Percentiles rank a stretch among this genome's conserved stretches.
phyloP scores from a whole-genome alignment of 2,329 filamentous ascomycete genomes.

The Teratosphaeria zuluensis region DNA sequence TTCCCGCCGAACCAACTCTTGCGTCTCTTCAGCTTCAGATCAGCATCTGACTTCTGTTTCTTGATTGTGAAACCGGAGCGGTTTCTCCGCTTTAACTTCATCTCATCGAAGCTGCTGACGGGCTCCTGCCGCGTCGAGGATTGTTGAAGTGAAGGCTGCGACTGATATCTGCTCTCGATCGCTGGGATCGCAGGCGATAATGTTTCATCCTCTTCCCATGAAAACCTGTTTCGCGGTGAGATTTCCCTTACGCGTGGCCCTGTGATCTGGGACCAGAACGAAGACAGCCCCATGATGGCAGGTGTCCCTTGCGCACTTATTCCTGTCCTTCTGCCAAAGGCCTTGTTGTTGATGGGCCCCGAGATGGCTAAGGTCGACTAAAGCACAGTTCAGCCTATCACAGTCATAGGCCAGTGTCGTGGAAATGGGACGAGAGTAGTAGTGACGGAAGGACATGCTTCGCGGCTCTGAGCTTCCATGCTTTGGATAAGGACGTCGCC shows the following conservation, averaged over 20 bases:
- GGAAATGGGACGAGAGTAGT: not conserved
- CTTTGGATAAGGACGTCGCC: not conserved
- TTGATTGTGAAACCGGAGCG: not conserved
- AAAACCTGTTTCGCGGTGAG: constrained; percentile 3
- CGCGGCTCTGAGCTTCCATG: not conserved
- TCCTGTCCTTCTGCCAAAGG: not conserved
- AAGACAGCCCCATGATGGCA: constrained; percentile 4
- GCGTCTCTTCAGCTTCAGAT: constrained; percentile 8
- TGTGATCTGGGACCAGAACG: constrained; percentile 5
- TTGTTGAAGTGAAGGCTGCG: not conserved
- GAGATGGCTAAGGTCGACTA: not conserved
- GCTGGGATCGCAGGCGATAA: not conserved
- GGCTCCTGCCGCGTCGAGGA: not conserved
- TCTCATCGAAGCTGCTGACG: not conserved
- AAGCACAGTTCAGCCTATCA: not conserved
- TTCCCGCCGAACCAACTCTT: constrained; percentile 19
- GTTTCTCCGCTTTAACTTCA: not conserved
- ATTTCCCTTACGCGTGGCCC: constrained; percentile 4
- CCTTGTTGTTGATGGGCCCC: not conserved
- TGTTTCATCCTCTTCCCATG: not conserved
- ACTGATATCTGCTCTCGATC: not conserved
- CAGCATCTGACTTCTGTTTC: not conserved
- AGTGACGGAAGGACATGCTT: not conserved
- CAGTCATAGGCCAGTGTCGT: not conserved
- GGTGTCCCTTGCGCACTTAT: not conserved